These are phyloP conservation scores for Tricholoma bakamatsutake DNA, from an alignment of 768 basidiomycete species.

Conservation along the genomic window DNA sequence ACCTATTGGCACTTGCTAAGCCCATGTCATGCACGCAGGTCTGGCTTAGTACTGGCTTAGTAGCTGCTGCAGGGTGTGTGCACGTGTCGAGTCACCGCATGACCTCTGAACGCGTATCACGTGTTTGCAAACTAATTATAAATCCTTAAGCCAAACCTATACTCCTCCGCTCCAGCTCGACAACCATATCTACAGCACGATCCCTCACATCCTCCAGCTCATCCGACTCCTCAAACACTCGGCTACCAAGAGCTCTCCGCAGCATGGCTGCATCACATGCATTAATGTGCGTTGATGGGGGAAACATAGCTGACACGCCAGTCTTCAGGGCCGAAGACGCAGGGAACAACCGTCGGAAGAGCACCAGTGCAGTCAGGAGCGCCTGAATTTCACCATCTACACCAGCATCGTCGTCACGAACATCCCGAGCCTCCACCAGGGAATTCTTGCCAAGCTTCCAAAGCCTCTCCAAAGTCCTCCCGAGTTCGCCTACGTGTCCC, in stretches of 20 bases:
- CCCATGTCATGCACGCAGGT: too few relatives aligned
- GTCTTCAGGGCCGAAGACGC: slow-evolving; percentile 7
- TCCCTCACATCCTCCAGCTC: slow-evolving; percentile 71
- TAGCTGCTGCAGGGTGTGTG: too few relatives aligned
- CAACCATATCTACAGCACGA: slow-evolving; percentile 67
- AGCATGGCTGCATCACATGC: slow-evolving; percentile 35
- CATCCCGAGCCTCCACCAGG: slow-evolving; percentile 11
- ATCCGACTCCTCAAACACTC: slow-evolving; percentile 32
- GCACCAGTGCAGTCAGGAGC: slow-evolving; percentile 52
- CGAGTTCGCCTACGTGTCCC: slow-evolving; percentile 49
- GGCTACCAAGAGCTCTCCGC: slow-evolving; percentile 47
- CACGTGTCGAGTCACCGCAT: too few relatives aligned
- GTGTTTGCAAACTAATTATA: neutral
- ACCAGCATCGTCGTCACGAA: slow-evolving; percentile 17
- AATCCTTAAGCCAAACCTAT: slow-evolving; percentile 8
- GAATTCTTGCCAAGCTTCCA: slow-evolving; percentile 31
- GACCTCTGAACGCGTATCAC: too few relatives aligned
- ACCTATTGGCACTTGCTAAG: too few relatives aligned
- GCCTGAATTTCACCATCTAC: slow-evolving; percentile 44
- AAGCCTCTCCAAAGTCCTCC: slow-evolving; percentile 48
- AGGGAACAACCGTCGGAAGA: slow-evolving; percentile 58
- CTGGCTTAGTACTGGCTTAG: too few relatives aligned
- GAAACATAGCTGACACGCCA: slow-evolving; percentile 36
- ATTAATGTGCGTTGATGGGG: slow-evolving; percentile 53
- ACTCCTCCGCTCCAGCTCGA: slow-evolving; percentile 34